Evolutionary conservation across 2,329 filamentous ascomycete genomes (phyloP).

Genomic region (Fusarium sp.): DNA sequence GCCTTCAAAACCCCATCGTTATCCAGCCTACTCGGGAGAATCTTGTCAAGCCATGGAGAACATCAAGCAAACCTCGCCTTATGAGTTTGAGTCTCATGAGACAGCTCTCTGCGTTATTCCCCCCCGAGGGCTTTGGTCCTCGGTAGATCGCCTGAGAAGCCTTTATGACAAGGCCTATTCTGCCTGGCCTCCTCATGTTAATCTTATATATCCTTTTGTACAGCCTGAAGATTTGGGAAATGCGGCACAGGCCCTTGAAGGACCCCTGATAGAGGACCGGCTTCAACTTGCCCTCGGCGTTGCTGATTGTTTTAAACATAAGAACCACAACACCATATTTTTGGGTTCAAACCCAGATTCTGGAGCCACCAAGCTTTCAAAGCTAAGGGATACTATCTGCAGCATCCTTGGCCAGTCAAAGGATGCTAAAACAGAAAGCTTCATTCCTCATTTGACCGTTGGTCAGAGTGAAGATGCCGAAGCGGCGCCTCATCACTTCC

Average conservation of each 20-base stretch:
- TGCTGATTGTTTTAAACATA: slow-evolving; percentile 63
- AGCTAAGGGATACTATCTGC: slow-evolving; percentile 55
- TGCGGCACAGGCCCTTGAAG: slow-evolving; percentile 54
- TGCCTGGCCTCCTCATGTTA: slow-evolving; percentile 76
- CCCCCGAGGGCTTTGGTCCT: slow-evolving; percentile 60
- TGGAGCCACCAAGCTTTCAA: slow-evolving; percentile 43
- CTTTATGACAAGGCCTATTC: slow-evolving; percentile 72
- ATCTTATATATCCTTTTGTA: slow-evolving; percentile 76
- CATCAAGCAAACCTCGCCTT: neutral
- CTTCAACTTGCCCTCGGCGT: slow-evolving; percentile 55
- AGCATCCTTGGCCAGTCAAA: slow-evolving; percentile 52
- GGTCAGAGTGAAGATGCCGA: slow-evolving; percentile 67
- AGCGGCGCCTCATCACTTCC: slow-evolving; percentile 61
- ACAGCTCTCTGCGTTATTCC: slow-evolving; percentile 73
- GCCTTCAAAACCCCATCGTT: neutral
- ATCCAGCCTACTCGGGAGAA: neutral
- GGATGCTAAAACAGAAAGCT: slow-evolving; percentile 41
- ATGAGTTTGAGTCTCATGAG: slow-evolving; percentile 59
- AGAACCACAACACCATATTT: slow-evolving; percentile 65
- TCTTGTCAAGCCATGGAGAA: slow-evolving; percentile 29
- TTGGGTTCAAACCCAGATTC: slow-evolving; percentile 48
- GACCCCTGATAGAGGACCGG: slow-evolving; percentile 24
- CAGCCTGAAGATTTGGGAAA: slow-evolving; percentile 59
- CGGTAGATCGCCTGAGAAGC: slow-evolving; percentile 68
- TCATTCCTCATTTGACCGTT: slow-evolving; percentile 68